Percentiles rank a stretch among this genome's conserved stretches.
These are phyloP conservation scores for Fusarium udum DNA, from an alignment of 2,329 filamentous ascomycete genomes.

Conservation along the genomic window DNA sequence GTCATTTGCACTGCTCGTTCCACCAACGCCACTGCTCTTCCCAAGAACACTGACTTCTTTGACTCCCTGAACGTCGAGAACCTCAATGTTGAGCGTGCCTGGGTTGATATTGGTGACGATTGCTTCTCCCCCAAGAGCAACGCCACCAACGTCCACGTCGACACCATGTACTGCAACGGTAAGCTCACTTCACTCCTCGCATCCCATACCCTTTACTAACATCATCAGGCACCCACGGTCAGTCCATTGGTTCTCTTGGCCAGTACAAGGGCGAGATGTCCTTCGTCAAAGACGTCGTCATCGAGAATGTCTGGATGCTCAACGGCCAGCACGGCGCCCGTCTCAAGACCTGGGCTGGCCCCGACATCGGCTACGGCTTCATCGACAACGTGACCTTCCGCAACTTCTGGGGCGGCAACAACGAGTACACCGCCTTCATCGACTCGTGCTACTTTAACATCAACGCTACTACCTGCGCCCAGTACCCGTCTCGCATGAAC, in stretches of 20 bases:
- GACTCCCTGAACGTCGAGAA: conserved; percentile 36
- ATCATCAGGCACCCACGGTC: conserved; percentile 21
- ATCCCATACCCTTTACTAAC: not conserved
- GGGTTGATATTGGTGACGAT: conserved; percentile 41
- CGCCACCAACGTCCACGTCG: conserved; percentile 34
- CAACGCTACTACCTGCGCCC: conserved; percentile 19
- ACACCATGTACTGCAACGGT: conserved; percentile 42
- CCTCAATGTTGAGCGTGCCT: conserved; percentile 34
- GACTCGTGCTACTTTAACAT: conserved; percentile 43
- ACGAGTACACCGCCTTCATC: conserved; percentile 38
- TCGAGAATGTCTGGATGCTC: conserved; percentile 42
- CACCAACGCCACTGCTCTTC: conserved; percentile 33
- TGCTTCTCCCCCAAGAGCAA: conserved; percentile 43
- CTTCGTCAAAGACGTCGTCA: conserved; percentile 38
- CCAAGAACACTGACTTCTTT: conserved; percentile 42
- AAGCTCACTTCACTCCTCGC: not conserved
- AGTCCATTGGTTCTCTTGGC: conserved; percentile 39
- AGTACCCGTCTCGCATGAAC: conserved; percentile 40
- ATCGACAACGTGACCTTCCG: conserved; percentile 41
- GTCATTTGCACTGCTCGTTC: conserved; percentile 40
- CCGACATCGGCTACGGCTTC: conserved; percentile 36
- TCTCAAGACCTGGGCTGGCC: conserved; percentile 40
- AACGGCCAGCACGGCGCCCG: conserved; percentile 40
- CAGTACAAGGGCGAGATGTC: conserved; percentile 39
- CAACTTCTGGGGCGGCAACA: conserved; percentile 40